Conservation (phyloP, 306 rosid genomes). For the Medicago ruthenica region DNA sequence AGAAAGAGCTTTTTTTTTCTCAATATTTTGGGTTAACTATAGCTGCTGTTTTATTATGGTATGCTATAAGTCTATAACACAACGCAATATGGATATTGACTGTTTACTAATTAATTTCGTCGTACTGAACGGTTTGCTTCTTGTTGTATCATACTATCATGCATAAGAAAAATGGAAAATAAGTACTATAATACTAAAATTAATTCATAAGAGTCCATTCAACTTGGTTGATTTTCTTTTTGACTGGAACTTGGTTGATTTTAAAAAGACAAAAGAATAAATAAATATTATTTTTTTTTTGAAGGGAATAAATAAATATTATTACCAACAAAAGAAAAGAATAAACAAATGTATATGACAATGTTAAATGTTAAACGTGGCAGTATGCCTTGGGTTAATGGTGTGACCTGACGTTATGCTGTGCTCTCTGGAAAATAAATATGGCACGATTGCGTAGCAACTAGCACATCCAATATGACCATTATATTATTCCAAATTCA, state of each 20-base stretch:
- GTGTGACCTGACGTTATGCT: not conserved
- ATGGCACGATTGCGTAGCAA: not conserved
- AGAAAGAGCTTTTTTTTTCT: not conserved
- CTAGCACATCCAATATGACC: slow-evolving; percentile 13
- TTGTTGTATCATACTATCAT: not conserved
- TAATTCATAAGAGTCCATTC: not conserved
- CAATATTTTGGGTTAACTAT: not conserved
- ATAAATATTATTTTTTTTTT: not conserved
- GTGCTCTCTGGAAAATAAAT: not conserved
- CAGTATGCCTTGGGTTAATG: slow-evolving; percentile 11
- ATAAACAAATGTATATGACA: not conserved
- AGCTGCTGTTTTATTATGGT: not conserved
- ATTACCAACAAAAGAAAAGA: not conserved
- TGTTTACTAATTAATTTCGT: not conserved
- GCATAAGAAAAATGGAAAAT: not conserved
- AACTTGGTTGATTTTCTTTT: not conserved
- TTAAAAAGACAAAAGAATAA: not conserved
- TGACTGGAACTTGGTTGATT: not conserved
- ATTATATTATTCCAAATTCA: not conserved
- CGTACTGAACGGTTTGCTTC: not conserved
- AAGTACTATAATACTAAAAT: not conserved
- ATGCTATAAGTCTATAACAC: not conserved
- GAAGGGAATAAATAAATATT: not conserved
- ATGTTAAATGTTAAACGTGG: slow-evolving; percentile 15
- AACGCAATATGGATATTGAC: not conserved